Evolutionary conservation across 129 eudicot species (phyloP).

Genomic region (Silybum marianum): DNA sequence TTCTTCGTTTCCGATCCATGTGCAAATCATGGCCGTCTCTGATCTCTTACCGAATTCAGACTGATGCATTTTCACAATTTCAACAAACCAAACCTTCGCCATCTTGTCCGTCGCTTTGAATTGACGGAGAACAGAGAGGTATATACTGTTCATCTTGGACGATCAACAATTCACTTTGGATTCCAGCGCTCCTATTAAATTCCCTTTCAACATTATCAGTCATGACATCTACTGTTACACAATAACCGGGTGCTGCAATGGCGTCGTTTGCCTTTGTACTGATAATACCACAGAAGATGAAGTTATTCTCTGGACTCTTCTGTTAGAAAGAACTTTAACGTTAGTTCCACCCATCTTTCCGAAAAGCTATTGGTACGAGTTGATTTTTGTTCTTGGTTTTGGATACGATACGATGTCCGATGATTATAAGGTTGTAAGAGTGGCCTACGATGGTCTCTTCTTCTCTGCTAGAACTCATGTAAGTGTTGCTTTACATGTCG

Average conservation of each 20-base stretch:
- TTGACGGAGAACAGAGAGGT: not conserved
- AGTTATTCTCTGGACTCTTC: constrained; percentile 4
- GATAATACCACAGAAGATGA: not conserved
- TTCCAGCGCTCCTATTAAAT: not conserved
- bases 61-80: not conserved
- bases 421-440: not conserved
- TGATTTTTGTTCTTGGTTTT: not conserved
- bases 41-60: not conserved
- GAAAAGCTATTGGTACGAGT: not conserved
- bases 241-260: not conserved
- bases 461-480: not conserved
- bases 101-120: not conserved
- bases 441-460: not conserved
- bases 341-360: not conserved
- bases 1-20: not conserved
- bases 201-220: not conserved
- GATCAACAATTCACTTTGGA: not conserved
- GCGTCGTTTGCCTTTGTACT: not conserved
- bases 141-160: not conserved
- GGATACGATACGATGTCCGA: not conserved
- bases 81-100: not conserved
- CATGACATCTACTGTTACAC: not conserved
- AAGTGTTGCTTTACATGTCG: not conserved
- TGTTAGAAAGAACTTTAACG: not conserved
- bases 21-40: not conserved